A percentile compares a stretch with the other conserved stretches of the same genome.
Evolutionary conservation across 768 basidiomycete species (phyloP).

Genomic region (Leccinum uliginosum): DNA sequence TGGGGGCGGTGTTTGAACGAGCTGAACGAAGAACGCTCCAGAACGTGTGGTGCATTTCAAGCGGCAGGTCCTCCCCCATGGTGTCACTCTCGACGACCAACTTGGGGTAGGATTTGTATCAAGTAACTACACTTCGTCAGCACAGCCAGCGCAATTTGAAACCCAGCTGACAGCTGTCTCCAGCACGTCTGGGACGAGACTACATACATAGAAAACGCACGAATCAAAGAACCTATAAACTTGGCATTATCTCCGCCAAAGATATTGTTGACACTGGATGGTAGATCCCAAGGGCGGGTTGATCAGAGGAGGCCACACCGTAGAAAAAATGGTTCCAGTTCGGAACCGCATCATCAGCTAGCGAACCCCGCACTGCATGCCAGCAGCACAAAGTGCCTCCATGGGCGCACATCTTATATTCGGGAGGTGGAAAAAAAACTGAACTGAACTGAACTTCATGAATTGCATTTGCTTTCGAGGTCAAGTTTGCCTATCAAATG

Average conservation of each 20-base stretch:
- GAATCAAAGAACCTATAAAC: background rate
- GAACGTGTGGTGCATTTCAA: no score
- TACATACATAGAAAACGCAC: no score
- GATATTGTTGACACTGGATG: background rate
- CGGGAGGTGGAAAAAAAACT: background rate
- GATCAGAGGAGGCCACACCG: background rate
- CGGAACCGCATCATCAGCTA: background rate
- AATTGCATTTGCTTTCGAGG: background rate
- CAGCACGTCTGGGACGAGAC: no score
- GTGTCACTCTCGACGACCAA: no score
- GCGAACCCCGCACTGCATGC: no score
- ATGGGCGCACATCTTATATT: background rate
- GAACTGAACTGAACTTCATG: background rate
- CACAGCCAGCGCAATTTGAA: no score
- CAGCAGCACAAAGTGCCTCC: background rate
- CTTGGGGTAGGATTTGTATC: no score
- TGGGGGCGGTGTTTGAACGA: no score
- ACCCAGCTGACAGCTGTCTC: no score
- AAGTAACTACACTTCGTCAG: no score
- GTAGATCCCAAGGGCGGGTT: slow-evolving; percentile 3
- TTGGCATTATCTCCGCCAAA: slow-evolving; percentile 2
- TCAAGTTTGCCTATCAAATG: background rate
- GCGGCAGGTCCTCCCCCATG: no score
- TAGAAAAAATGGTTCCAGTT: background rate
- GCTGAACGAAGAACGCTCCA: no score